Evolutionary conservation across 73 alveolate species (phyloP).

Genomic region (Urostyla sp.): DNA sequence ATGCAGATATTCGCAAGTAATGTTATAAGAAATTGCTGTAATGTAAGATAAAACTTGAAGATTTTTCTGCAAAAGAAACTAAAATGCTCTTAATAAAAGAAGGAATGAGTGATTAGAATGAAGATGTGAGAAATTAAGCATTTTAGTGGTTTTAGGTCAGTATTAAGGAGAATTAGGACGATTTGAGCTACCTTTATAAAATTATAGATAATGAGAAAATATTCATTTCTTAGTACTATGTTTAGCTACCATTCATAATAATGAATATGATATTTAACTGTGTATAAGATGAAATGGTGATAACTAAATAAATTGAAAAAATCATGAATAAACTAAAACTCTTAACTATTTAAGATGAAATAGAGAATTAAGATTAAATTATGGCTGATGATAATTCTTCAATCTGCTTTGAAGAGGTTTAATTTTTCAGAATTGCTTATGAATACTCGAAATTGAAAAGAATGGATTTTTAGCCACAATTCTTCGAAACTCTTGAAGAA

Average conservation of each 20-base stretch:
- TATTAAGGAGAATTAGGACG: conserved; percentile 17
- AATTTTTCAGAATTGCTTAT: conserved; percentile 44
- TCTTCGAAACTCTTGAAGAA: conserved; percentile 1
- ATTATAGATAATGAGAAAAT: conserved; percentile 24
- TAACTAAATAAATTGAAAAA: background rate
- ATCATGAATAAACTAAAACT: conserved; percentile 5
- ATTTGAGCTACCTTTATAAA: conserved; percentile 18
- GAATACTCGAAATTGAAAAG: conserved; percentile 36
- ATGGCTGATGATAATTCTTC: background rate
- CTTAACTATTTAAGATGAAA: background rate
- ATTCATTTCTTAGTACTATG: conserved; percentile 37
- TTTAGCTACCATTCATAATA: conserved; percentile 38
- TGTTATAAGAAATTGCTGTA: conserved; percentile 9
- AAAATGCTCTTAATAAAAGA: conserved; percentile 41
- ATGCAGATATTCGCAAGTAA: conserved; percentile 22
- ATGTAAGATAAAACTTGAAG: conserved; percentile 1
- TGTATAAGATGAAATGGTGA: conserved; percentile 3
- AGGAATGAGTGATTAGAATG: conserved; percentile 30
- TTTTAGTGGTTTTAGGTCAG: conserved; percentile 18
- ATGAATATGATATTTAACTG: conserved; percentile 33
- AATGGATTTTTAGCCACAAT: conserved; percentile 6
- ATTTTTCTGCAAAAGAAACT: conserved; percentile 6
- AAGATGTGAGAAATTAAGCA: conserved; percentile 1
- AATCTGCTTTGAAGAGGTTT: conserved; percentile 19
- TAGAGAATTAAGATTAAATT: background rate